Percentiles rank a stretch among this genome's conserved stretches.
Conservation (phyloP, 805 yeast genomes). For the Kodamaea hsintzibuensis region DNA sequence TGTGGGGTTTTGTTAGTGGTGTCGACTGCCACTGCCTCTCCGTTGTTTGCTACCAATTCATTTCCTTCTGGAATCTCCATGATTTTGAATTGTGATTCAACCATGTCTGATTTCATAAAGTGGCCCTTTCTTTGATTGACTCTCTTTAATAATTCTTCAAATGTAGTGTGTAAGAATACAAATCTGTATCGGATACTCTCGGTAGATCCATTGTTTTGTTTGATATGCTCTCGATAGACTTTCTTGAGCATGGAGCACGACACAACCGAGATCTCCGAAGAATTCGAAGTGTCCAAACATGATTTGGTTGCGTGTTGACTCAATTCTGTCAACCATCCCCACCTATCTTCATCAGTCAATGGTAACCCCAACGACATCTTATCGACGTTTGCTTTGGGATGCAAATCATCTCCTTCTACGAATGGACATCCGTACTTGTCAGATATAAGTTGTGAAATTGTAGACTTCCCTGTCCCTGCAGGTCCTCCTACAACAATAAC, state of each 20-base stretch:
- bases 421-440: constrained; percentile 50
- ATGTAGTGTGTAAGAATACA: constrained; percentile 66
- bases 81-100: constrained; percentile 71
- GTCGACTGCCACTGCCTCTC: constrained; percentile 35
- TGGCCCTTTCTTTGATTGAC: constrained; percentile 70
- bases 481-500: constrained; percentile 87
- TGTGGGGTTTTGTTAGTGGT: constrained; percentile 33
- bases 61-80: constrained; percentile 65
- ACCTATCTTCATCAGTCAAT: constrained; percentile 84
- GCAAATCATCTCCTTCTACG: constrained; percentile 85
- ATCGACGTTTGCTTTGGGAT: constrained; percentile 66
- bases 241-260: constrained; percentile 86
- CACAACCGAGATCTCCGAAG: constrained; percentile 48
- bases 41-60: constrained; percentile 39
- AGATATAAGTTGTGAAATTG: constrained; percentile 61
- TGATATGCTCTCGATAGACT: constrained; percentile 65
- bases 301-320: constrained; percentile 32
- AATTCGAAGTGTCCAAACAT: constrained; percentile 15
- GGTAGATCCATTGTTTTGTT: constrained; percentile 22
- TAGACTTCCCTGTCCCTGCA: constrained; percentile 93
- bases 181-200: constrained; percentile 49
- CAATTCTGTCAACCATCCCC: constrained; percentile 78
- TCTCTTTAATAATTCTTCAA: constrained; percentile 59
- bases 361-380: constrained; percentile 87
- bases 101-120: constrained; percentile 86